Base-by-base conservation (phyloP, 1,284 basidiomycete species). In the Moesziomyces sp. region DNA sequence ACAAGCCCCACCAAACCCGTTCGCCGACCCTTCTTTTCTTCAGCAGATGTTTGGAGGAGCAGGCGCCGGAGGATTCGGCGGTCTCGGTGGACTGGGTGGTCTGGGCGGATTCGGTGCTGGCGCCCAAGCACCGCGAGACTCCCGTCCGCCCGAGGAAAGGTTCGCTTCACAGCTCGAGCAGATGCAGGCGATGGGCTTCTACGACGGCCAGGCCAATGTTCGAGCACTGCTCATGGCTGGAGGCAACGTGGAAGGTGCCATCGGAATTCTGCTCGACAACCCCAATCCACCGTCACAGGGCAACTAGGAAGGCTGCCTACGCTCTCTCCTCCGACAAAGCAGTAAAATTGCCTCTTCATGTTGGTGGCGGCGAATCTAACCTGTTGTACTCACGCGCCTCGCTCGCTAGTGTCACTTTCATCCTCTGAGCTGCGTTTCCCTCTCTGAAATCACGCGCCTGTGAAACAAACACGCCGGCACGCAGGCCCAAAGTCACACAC, bases 111-210 rank as follows among this genome's bases (percentile, higher is more conserved):
- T 45, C 11, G 63, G 59, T n/a, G 60, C 46, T 19, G 66, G 35
- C 21, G 60, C 61, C 10, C 60, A 58, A 0, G 60, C 51, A 35
- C 62, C 70, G 38, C 54, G 65, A 8, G 80, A 82, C 44, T 49
- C 59, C 4, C 74, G 79, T 4, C 76, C 80, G 16, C 78, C 79
- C 8, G 81, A 83, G 56, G 81, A 83, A 59, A 72, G 81, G 7
- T 82, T 75, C 48, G 73, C 81, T 5, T 66, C 75, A 8, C 79
- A 83, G 52, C 69, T 83, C 7, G 79, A 79, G 45, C 80, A 82
- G 69, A 77, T 82, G 67, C 79, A 82, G 53, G 58, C 48, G 23
- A 83, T 83, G 81, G 81, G 81, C 48, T 80, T 83, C 40, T 71
- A 73, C 46, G 80, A 83, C 47, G 80, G 79, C 0, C 73, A 69